Percentiles rank a stretch among this genome's conserved stretches.
Evolutionary conservation across 768 basidiomycete genomes (phyloP).

Genomic region (Kwoniella sp.): DNA sequence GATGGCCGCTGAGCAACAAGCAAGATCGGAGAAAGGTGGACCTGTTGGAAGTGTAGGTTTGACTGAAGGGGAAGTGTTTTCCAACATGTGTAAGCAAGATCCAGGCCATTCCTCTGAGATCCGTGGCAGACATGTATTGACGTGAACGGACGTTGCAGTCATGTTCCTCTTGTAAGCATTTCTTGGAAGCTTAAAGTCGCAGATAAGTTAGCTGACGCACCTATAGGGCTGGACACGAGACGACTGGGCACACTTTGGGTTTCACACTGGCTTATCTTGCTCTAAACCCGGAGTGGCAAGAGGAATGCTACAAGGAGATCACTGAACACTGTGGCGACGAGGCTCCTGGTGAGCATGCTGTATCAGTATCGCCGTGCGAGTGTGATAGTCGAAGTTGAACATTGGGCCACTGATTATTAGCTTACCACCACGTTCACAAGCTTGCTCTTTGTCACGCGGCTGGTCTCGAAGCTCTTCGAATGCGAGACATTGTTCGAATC

Average conservation of each 20-base stretch:
- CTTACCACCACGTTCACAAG: constrained; percentile 35
- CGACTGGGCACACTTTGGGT: constrained; percentile 46
- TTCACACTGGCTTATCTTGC: constrained; percentile 48
- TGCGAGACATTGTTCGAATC: constrained; percentile 36
- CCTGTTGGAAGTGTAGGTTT: constrained; percentile 24
- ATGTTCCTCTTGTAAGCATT: constrained; percentile 13
- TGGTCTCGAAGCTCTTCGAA: constrained; percentile 31
- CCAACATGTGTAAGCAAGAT: constrained; percentile 42
- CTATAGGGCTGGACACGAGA: constrained; percentile 50
- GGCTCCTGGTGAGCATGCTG: constrained; percentile 24
- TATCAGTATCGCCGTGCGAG: no score
- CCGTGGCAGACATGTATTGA: no score
- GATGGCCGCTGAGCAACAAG: constrained; percentile 32
- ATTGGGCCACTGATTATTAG: background rate
- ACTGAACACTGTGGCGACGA: constrained; percentile 31
- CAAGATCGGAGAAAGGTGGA: constrained; percentile 8
- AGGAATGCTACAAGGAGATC: constrained; percentile 43
- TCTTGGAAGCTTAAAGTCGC: background rate
- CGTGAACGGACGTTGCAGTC: background rate
- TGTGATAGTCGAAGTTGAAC: constrained; percentile 1
- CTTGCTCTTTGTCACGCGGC: constrained; percentile 29
- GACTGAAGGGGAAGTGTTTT: constrained; percentile 40
- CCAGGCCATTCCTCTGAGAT: no score
- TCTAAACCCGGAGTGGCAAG: constrained; percentile 47
- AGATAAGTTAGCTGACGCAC: background rate